A percentile compares a stretch with the other conserved stretches of the same genome.
These are phyloP conservation scores for Peronospora destructor DNA, from an alignment of 352 stramenopile species.

Conservation along the genomic window DNA sequence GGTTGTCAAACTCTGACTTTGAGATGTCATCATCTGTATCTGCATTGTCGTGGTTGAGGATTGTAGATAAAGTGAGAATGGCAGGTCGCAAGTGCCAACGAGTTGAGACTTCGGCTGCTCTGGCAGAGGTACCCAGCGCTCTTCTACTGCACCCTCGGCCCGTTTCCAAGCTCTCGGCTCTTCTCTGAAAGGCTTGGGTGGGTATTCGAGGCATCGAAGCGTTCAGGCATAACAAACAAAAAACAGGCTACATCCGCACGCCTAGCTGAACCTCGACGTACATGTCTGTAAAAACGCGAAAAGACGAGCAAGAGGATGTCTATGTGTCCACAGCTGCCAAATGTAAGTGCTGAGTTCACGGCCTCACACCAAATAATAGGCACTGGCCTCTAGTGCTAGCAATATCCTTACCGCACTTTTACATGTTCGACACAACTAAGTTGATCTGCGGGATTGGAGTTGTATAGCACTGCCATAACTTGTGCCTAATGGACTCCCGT, in stretches of 20 bases:
- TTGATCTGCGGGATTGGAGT: too few relatives aligned
- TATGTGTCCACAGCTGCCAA: conserved; percentile 5
- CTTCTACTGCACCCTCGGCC: conserved; percentile 23
- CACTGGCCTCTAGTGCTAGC: too few relatives aligned
- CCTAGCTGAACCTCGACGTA: conserved; percentile 26
- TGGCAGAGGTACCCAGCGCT: conserved; percentile 3
- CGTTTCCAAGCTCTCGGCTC: conserved; percentile 12
- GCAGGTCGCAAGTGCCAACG: not conserved
- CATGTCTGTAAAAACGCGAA: conserved; percentile 16
- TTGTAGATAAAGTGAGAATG: conserved; percentile 20
- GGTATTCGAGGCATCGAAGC: conserved; percentile 19
- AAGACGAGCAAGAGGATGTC: conserved; percentile 22
- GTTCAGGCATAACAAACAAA: conserved; percentile 11
- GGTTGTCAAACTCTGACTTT: conserved; percentile 21
- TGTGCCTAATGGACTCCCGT: too few relatives aligned
- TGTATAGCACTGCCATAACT: too few relatives aligned
- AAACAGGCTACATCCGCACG: conserved; percentile 18
- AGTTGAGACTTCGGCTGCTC: conserved; percentile 10
- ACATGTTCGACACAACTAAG: too few relatives aligned
- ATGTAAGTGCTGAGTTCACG: not conserved
- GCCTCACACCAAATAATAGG: too few relatives aligned
- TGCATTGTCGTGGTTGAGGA: conserved; percentile 9
- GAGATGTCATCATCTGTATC: conserved; percentile 14
- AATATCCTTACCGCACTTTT: too few relatives aligned
- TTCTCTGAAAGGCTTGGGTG: conserved; percentile 17